These are phyloP conservation scores for Alternaria panax DNA, from an alignment of 2,329 filamentous ascomycete species.

Conservation along the genomic window DNA sequence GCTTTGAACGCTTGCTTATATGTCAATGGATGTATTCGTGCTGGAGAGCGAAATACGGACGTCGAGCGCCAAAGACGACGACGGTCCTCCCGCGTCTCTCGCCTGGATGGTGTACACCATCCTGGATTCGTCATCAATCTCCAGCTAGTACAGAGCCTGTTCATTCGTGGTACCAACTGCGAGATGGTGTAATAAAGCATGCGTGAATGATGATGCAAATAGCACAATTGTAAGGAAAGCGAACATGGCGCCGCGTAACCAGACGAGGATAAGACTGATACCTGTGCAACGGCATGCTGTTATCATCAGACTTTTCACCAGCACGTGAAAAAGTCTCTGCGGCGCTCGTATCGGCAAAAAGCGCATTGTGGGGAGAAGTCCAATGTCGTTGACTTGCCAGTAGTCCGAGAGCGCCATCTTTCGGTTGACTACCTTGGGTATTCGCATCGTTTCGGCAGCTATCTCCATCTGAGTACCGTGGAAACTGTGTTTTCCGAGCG, in stretches of 20 bases:
- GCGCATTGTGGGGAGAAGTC: slow-evolving; percentile 23
- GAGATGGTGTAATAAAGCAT: slow-evolving; percentile 26
- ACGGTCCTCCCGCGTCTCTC: slow-evolving; percentile 19
- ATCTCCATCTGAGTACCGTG: background rate
- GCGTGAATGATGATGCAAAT: slow-evolving; percentile 8
- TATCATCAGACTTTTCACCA: background rate
- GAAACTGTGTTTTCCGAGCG: background rate
- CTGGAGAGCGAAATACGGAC: slow-evolving; percentile 12
- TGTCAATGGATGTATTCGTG: slow-evolving; percentile 1
- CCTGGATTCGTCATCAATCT: slow-evolving; percentile 22
- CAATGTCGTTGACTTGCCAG: slow-evolving; percentile 18
- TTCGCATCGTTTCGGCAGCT: background rate
- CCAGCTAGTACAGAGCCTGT: slow-evolving; percentile 23
- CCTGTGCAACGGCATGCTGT: background rate
- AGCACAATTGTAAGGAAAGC: slow-evolving; percentile 11
- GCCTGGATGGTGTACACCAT: slow-evolving; percentile 18
- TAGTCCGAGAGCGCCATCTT: background rate
- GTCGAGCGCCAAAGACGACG: slow-evolving; percentile 29
- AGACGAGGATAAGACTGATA: background rate
- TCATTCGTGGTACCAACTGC: slow-evolving; percentile 28
- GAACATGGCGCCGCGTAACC: slow-evolving; percentile 10
- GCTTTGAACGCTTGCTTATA: slow-evolving; percentile 19
- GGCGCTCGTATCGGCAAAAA: background rate
- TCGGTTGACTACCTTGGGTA: background rate
- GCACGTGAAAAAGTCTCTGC: background rate